Conservation (phyloP, 2,329 filamentous ascomycete species). For the Talaromyces sp. region DNA sequence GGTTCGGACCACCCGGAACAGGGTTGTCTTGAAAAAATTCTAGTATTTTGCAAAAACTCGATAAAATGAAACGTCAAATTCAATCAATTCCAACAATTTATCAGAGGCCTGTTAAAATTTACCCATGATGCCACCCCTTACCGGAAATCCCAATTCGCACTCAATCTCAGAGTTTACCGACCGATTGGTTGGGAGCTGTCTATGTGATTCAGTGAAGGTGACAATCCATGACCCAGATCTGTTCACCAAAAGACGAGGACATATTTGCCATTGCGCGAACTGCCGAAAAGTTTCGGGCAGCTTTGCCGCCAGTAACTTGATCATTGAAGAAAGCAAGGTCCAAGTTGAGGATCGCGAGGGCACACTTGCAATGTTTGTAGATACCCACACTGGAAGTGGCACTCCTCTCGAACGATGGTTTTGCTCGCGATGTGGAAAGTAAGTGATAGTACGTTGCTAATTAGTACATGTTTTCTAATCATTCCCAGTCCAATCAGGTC, state of each 20-base stretch:
- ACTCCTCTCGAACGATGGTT: background rate
- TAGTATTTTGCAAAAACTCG: too few relatives aligned
- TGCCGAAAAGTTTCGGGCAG: background rate
- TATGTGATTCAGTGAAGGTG: background rate
- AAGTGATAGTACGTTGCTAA: too few relatives aligned
- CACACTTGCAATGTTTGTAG: background rate
- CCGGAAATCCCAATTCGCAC: background rate
- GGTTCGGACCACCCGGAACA: too few relatives aligned
- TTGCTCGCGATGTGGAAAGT: background rate
- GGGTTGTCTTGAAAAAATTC: too few relatives aligned
- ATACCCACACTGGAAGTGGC: background rate
- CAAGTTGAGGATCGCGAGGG: background rate
- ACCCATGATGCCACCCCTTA: background rate
- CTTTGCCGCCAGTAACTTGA: background rate
- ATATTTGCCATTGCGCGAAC: background rate
- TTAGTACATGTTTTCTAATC: background rate
- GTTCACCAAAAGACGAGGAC: background rate
- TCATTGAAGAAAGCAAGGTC: background rate
- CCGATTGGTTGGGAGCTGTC: background rate
- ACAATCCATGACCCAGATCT: background rate
- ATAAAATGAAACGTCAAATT: too few relatives aligned
- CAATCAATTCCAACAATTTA: too few relatives aligned
- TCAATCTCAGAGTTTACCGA: background rate
- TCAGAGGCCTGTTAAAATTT: background rate
- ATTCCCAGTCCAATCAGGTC: background rate